Evolutionary conservation across 1,284 basidiomycete genomes (phyloP), one percentile per base, ranked within the genome.

Genomic region (Microbotryum saponariae): DNA sequence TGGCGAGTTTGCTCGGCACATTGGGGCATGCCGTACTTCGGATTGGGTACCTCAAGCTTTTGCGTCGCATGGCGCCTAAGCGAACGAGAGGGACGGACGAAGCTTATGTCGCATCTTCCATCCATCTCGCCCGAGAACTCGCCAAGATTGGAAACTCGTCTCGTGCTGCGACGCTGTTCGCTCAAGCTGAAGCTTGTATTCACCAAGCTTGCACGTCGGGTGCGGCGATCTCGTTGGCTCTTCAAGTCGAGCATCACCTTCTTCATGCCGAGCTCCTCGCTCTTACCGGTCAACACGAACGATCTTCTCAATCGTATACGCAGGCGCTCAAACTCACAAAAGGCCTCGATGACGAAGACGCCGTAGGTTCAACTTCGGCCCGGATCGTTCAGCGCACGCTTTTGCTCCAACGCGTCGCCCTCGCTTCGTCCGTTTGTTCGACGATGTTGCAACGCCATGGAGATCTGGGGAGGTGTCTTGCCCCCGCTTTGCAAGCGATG

Each of bases 41-140:
- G 54, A 73, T 83, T 20, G 79, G 80, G 42, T 64, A 75, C 20
- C 70, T 80, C 44, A 74, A 75, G 31, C 76, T 83, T 12, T 82
- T 86, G 52, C 78, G 86, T 1, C 80, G 80, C 48, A 70, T 79
- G 2, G 70, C 85, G 8, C 75, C 86, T 8, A 78, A 81, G 56
- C 71, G 23, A 42, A 62, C 21, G 21, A n/a, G 21, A 20, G 46
- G 51, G 18, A 49, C 6, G 6, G 23, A 20, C 27, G 51, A 70
- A 90, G 90, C 78, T 6, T 88, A 85, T 69, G 78, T 89, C 10
- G 74, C 76, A 1, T 77, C 83, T 1, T 89, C 86, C 1, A 77
- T 85, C 2, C 82, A 85, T 37, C 80, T 93, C 2, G 90, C 86
- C 0, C 79, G 83, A 52, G 87, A 91, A 71, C 90, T 91, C 70